Base-by-base conservation (phyloP, 2,329 filamentous ascomycete species). In the Trichoderma arundinaceum region DNA sequence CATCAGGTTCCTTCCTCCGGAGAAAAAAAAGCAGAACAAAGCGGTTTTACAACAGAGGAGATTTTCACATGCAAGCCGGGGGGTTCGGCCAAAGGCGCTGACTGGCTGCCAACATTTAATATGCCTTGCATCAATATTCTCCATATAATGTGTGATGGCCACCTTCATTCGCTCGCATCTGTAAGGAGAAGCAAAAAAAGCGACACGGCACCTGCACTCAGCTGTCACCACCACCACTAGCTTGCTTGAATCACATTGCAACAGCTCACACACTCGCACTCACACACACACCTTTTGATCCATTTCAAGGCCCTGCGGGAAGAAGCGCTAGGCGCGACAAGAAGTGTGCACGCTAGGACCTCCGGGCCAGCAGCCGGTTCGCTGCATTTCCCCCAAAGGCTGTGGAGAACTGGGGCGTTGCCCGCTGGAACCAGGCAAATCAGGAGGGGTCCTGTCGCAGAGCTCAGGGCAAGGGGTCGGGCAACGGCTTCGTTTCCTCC, bases 261-360 rank as follows among this genome's bases (percentile, higher is more conserved):
- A 28, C 32, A 56, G 43, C 35, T 28, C 52, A 32, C 38, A n/a
- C 53, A n/a, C 52, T 39, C 38, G 15, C 53, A 57, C 22, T 22
- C 51, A 57, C 39, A n/a, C 41, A 46, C 28, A 13, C 54, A 38
- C 54, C 43, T 46, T 43, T 32, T n/a, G 38, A 17, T 54, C 46
- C 48, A 53, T 35, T 44, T 52, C 22, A 38, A 12, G 28, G 56
- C 17, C 17, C 19, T 17, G 13, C 61, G 61, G 61, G 61, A 64
- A 41, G 52, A 64, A 57, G 61, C 61, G 61, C 61, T 64, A 64
- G 61, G 52, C 61, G 52, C 52, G 43, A 48, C 41, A 48, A 28
- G 22, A 10, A n/a, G n/a, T n/a, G 52, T 13, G n/a, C 17, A 39
- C 61, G 61, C 61, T 64, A 64, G 52, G 61, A 15, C 52, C 28